A percentile compares a stretch with the other conserved stretches of the same genome.
These are phyloP conservation scores for Cladophialophora bantiana DNA, from an alignment of 2,329 filamentous ascomycete species.

Conservation along the genomic window DNA sequence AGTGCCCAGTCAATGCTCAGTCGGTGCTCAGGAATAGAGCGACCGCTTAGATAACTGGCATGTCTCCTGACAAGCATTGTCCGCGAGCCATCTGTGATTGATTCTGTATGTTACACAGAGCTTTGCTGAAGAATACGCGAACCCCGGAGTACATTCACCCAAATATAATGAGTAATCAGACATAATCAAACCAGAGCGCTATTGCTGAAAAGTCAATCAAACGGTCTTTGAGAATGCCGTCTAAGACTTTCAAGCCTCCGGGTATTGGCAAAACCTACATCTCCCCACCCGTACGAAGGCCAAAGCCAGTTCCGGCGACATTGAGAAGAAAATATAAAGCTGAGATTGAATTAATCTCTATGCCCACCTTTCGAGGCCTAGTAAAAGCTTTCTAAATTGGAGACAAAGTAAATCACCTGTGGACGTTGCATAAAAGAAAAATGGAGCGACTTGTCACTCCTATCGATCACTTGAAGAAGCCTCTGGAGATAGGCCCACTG, in stretches of 20 bases:
- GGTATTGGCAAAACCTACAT: background rate
- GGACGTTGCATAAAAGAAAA: background rate
- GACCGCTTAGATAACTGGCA: background rate
- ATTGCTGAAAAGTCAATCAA: background rate
- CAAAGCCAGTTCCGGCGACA: background rate
- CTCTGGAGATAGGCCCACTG: slow-evolving; percentile 6
- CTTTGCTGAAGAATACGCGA: background rate
- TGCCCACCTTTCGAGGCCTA: background rate
- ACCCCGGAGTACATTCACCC: background rate
- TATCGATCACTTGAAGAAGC: slow-evolving; percentile 10
- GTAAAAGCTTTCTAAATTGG: background rate
- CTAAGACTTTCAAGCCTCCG: background rate
- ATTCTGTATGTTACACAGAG: background rate
- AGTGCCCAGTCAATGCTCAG: background rate
- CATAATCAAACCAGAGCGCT: slow-evolving; percentile 3
- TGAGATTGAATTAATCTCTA: background rate
- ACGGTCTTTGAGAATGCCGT: slow-evolving; percentile 15
- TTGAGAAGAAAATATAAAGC: background rate
- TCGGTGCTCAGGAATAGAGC: background rate
- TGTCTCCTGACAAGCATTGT: background rate
- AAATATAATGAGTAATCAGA: slow-evolving; percentile 5
- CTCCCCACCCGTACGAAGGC: background rate
- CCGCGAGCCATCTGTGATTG: background rate
- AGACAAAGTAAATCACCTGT: background rate
- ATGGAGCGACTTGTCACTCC: slow-evolving; percentile 16